Evolutionary conservation across 768 basidiomycete genomes (phyloP).

Genomic region (Mycena maculata): DNA sequence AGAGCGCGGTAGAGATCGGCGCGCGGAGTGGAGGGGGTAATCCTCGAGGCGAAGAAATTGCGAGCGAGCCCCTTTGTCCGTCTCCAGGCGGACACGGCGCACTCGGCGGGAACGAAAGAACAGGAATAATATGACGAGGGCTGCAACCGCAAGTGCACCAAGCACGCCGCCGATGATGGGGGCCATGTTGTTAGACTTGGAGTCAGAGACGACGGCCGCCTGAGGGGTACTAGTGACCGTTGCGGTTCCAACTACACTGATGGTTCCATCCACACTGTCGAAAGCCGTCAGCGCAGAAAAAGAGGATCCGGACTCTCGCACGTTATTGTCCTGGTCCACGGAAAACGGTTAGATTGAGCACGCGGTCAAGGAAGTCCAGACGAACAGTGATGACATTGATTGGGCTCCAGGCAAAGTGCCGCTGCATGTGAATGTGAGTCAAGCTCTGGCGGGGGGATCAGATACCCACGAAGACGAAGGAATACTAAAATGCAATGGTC

Average conservation of each 20-base stretch:
- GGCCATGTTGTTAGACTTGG: slow-evolving; percentile 2
- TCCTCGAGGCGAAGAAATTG: slow-evolving; percentile 27
- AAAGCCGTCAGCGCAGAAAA: neutral
- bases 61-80: slow-evolving; percentile 1
- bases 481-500: neutral
- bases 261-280: neutral
- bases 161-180: slow-evolving; percentile 10
- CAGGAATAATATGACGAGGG: neutral
- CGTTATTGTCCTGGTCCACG: slow-evolving; percentile 1
- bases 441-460: neutral
- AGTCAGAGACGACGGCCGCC: neutral
- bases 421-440: neutral
- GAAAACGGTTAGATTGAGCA: neutral
- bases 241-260: neutral
- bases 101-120: slow-evolving; percentile 3
- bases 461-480: neutral
- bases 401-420: neutral
- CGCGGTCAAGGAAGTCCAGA: neutral
- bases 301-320: neutral
- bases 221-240: slow-evolving; percentile 4
- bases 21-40: slow-evolving; percentile 5
- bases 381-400: neutral
- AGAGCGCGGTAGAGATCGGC: no score
- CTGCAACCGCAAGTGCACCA: slow-evolving; percentile 15
- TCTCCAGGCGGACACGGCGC: neutral